Evolutionary conservation across 257 asterid species (phyloP).

Genomic region (Striga asiatica): DNA sequence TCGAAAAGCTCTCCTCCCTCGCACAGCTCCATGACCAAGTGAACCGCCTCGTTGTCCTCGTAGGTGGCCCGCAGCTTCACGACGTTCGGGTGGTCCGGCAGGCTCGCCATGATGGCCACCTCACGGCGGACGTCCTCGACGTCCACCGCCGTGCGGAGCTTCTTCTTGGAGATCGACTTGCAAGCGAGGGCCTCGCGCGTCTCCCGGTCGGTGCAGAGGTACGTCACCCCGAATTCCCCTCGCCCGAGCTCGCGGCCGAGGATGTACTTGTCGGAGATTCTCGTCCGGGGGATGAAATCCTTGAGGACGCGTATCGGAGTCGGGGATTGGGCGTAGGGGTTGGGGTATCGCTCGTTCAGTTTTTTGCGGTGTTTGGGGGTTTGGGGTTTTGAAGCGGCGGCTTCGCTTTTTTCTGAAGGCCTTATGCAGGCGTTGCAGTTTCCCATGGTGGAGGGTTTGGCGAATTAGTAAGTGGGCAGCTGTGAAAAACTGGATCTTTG

Average conservation of each 20-base stretch:
- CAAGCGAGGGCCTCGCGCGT: conserved; percentile 76
- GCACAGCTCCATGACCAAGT: conserved; percentile 86
- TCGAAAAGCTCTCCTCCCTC: conserved; percentile 93
- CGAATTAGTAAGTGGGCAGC: background rate
- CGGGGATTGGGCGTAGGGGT: conserved; percentile 49
- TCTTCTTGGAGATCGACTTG: conserved; percentile 87
- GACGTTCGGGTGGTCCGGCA: conserved; percentile 73
- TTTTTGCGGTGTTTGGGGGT: conserved; percentile 21
- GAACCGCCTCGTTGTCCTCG: conserved; percentile 88
- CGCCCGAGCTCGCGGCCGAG: conserved; percentile 94
- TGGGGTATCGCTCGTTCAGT: conserved; percentile 40
- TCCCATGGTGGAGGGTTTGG: conserved; percentile 41
- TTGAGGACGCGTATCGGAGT: conserved; percentile 69
- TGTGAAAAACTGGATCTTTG: background rate
- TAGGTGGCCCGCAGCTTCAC: conserved; percentile 83
- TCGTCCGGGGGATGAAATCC: conserved; percentile 36
- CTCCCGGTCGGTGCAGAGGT: conserved; percentile 83
- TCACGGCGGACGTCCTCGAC: conserved; percentile 89
- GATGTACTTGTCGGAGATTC: conserved; percentile 72
- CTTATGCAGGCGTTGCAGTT: conserved; percentile 82
- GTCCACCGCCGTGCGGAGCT: conserved; percentile 78
- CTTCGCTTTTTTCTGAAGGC: conserved; percentile 20
- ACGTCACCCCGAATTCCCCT: conserved; percentile 88
- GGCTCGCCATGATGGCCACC: conserved; percentile 81
- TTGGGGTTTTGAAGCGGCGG: conserved; percentile 14